A percentile compares a stretch with the other conserved stretches of the same genome.
These are phyloP conservation scores for Ilex paraguariensis DNA, from an alignment of 305 asterid genomes.

Conservation along the genomic window DNA sequence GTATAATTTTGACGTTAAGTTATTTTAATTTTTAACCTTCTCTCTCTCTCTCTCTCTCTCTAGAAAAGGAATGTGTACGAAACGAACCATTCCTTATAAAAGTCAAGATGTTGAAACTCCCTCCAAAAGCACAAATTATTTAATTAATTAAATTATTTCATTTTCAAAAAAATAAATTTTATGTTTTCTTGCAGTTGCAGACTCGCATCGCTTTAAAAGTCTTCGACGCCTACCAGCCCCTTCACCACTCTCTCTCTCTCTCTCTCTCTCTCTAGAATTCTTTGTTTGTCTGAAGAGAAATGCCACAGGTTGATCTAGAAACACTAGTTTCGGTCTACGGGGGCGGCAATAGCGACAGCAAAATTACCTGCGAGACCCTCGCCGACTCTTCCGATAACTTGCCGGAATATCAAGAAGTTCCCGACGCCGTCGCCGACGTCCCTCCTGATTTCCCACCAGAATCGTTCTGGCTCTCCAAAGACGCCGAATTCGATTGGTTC, in stretches of 20 bases:
- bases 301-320: constrained; percentile 71
- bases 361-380: constrained; percentile 40
- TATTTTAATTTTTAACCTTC: no score
- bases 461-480: constrained; percentile 82
- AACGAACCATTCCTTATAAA: no score
- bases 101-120: no score
- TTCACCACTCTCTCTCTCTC: constrained; percentile 11
- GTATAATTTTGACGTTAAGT: no score
- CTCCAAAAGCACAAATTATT: no score
- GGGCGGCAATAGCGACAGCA: constrained; percentile 41
- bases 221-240: neutral
- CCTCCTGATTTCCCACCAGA: constrained; percentile 68
- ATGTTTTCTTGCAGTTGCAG: no score
- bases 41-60: no score
- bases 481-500: constrained; percentile 85
- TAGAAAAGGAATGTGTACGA: no score
- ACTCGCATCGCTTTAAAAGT: no score
- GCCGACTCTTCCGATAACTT: constrained; percentile 21
- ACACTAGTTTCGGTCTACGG: constrained; percentile 45
- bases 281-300: constrained; percentile 3
- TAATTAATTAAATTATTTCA: no score
- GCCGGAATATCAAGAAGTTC: constrained; percentile 8
- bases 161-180: no score
- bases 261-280: constrained; percentile 14
- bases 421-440: constrained; percentile 11